Percentiles rank a stretch among this genome's conserved stretches.
phyloP scores from a whole-genome alignment of 371 early-diverging fungal species.

The Apophysomyces elegans region DNA sequence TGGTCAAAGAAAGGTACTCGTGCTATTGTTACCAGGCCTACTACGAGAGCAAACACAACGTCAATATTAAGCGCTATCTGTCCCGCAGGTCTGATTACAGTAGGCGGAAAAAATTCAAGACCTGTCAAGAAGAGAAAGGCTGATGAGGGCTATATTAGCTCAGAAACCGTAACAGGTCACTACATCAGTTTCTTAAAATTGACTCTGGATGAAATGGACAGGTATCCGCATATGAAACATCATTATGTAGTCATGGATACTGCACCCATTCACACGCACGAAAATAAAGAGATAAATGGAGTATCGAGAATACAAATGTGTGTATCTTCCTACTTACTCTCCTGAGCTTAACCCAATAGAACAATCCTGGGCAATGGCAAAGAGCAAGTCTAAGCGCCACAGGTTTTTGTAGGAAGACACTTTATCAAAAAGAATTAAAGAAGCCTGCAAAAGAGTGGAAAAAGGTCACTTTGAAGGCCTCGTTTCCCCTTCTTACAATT shows the following conservation, averaged over 20 bases:
- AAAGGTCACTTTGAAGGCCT: not conserved
- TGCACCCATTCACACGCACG: too few relatives aligned
- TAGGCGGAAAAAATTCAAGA: not conserved
- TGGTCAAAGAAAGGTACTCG: too few relatives aligned
- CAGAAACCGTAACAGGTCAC: not conserved
- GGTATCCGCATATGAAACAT: not conserved
- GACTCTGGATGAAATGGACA: not conserved
- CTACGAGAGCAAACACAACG: not conserved
- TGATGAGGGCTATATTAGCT: not conserved
- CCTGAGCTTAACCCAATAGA: too few relatives aligned
- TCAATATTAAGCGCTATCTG: not conserved
- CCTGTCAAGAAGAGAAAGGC: not conserved
- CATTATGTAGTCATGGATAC: not conserved
- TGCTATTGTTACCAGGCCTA: too few relatives aligned
- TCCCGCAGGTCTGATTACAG: not conserved
- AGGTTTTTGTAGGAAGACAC: not conserved
- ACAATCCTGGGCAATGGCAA: too few relatives aligned
- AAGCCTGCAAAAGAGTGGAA: not conserved
- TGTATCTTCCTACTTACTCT: too few relatives aligned
- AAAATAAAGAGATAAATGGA: too few relatives aligned
- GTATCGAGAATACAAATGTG: too few relatives aligned
- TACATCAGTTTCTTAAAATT: too few relatives aligned
- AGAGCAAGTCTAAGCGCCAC: not conserved
- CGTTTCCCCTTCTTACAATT: not conserved
- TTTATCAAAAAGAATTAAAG: not conserved